These are phyloP conservation scores for Ogataea philodendri DNA, from an alignment of 805 yeast species.

Conservation along the genomic window DNA sequence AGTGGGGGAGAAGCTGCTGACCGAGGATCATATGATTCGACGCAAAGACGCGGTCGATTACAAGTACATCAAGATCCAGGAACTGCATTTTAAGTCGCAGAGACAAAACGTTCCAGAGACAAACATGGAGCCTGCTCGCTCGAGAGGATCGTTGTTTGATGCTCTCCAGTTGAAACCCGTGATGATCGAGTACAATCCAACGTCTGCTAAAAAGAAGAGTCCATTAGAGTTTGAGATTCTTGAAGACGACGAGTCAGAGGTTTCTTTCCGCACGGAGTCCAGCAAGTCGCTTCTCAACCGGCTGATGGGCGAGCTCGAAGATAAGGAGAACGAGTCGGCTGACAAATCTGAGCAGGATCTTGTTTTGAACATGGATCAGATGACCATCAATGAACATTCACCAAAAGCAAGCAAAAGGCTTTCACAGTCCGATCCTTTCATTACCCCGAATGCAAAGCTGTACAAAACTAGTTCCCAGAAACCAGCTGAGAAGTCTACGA, in stretches of 20 bases:
- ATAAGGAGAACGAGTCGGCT: constrained; percentile 18
- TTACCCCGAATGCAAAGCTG: constrained; percentile 28
- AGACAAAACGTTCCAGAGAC: neutral
- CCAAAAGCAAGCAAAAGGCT: constrained; percentile 1
- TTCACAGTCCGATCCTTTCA: constrained; percentile 30
- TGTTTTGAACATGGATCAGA: constrained; percentile 1
- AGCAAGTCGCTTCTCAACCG: constrained; percentile 28
- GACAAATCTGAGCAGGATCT: neutral
- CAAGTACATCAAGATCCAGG: constrained; percentile 10
- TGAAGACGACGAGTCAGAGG: constrained; percentile 9
- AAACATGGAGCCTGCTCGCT: neutral
- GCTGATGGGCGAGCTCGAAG: constrained; percentile 37
- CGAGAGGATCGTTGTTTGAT: constrained; percentile 18
- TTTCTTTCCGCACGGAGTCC: constrained; percentile 7
- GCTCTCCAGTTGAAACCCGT: constrained; percentile 28
- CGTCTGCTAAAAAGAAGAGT: constrained; percentile 24
- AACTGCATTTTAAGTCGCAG: constrained; percentile 2
- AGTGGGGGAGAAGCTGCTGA: constrained; percentile 19
- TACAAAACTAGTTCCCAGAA: constrained; percentile 13
- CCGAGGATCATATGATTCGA: constrained; percentile 2
- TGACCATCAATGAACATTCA: constrained; percentile 2
- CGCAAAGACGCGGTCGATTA: constrained; percentile 7
- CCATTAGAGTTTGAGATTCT: constrained; percentile 15
- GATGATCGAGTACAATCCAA: constrained; percentile 29
- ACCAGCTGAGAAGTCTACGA: constrained; percentile 13